Evolutionary conservation across 2,329 filamentous ascomycete genomes (phyloP).

Genomic region (Neurospora crassa): DNA sequence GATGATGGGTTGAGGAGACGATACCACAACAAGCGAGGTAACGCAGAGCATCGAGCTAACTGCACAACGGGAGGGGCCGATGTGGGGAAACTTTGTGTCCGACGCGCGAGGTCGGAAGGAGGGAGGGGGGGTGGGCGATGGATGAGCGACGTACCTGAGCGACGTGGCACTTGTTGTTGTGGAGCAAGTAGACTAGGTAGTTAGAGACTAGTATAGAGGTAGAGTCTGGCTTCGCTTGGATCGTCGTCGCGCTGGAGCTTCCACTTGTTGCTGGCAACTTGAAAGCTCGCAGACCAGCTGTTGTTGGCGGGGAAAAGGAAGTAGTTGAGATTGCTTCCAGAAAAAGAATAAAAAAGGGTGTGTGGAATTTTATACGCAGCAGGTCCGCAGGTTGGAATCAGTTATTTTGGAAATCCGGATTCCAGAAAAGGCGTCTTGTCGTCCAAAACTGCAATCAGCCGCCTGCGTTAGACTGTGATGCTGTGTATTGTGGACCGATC

Average conservation of each 20-base stretch:
- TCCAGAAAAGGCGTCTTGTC: background rate
- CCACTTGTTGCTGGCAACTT: background rate
- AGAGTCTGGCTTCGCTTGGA: too few species aligned
- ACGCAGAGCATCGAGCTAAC: too few species aligned
- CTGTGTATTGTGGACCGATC: background rate
- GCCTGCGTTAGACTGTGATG: background rate
- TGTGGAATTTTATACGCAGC: background rate
- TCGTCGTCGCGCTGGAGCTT: background rate
- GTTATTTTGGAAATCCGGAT: background rate
- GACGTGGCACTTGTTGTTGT: background rate
- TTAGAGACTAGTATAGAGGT: too few species aligned
- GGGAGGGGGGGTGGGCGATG: background rate
- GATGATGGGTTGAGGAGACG: background rate
- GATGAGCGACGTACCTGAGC: background rate
- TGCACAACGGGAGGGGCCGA: background rate
- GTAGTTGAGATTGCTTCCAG: background rate
- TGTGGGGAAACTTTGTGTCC: background rate
- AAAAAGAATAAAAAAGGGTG: background rate
- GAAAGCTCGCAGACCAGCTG: background rate
- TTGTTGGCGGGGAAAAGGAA: background rate
- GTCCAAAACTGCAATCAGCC: background rate
- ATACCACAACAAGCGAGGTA: background rate
- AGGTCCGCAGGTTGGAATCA: background rate
- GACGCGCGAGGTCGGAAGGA: background rate
- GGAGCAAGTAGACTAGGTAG: background rate